Evolutionary conservation across 768 basidiomycete genomes (phyloP).

Genomic region (Leccinellum rugosiceps): DNA sequence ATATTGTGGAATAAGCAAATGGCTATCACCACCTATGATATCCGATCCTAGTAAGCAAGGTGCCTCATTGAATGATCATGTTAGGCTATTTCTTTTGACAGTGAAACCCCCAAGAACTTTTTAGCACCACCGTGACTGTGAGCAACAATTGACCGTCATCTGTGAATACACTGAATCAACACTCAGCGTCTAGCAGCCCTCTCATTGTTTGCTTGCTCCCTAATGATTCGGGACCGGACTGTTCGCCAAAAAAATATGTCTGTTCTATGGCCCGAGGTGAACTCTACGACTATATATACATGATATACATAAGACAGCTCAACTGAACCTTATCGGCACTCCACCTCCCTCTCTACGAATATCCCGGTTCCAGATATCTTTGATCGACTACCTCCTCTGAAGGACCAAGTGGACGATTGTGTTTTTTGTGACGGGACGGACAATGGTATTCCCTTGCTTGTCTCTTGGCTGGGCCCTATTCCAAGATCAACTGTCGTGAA

Average conservation of each 20-base stretch:
- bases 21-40: not conserved
- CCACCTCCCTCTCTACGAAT: not conserved
- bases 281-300: not conserved
- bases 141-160: not conserved
- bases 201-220: not conserved
- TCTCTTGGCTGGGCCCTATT: not conserved
- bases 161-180: not conserved
- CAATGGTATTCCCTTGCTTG: not conserved
- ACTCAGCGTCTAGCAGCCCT: not conserved
- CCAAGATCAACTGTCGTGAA: slow-evolving; percentile 15
- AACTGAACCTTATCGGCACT: not conserved
- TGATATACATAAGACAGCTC: not conserved
- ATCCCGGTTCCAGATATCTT: not conserved
- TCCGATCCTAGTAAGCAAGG: not conserved
- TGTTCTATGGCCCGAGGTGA: not conserved
- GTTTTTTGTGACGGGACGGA: not conserved
- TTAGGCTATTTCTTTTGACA: no score
- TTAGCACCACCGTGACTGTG: not conserved
- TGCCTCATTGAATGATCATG: no score
- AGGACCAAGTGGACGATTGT: slow-evolving; percentile 9
- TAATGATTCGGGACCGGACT: not conserved
- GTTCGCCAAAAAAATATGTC: not conserved
- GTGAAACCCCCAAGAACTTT: not conserved
- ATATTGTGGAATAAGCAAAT: not conserved
- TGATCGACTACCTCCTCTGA: not conserved